Conservation (phyloP, 441 rosid species). For the Omphalea diandra region DNA sequence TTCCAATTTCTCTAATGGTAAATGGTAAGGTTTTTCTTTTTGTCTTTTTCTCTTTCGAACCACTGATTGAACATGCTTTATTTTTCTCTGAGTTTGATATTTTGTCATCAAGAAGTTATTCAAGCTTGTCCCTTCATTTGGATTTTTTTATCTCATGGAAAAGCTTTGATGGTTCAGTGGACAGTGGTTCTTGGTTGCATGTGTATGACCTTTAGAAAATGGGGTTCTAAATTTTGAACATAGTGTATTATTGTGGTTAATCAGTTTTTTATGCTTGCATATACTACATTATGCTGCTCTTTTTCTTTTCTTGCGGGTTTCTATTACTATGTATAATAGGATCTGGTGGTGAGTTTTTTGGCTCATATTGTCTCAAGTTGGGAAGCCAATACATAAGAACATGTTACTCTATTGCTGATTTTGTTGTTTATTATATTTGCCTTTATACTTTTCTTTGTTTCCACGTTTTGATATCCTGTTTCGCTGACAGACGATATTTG, state of each 20-base stretch:
- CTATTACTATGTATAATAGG: neutral
- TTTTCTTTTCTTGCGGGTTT: neutral
- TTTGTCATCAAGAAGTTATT: neutral
- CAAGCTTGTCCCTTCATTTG: constrained; percentile 16
- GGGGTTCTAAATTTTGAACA: constrained; percentile 8
- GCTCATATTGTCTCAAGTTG: neutral
- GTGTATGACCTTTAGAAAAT: neutral
- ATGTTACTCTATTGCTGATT: neutral
- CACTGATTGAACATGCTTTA: neutral
- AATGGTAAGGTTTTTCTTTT: neutral
- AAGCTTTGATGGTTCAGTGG: constrained; percentile 1
- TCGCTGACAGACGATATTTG: constrained; percentile 19
- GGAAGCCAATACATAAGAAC: neutral
- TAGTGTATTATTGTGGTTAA: too few relatives aligned
- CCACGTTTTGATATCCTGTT: neutral
- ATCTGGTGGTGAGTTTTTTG: neutral
- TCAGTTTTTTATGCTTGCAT: neutral
- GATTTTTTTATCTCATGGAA: constrained; percentile 7
- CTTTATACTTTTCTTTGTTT: too few relatives aligned
- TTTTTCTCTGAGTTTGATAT: neutral
- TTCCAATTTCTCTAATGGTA: neutral
- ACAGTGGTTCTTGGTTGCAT: constrained; percentile 17
- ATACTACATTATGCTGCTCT: constrained; percentile 8
- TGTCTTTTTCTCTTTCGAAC: neutral
- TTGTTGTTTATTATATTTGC: neutral